Evolutionary conservation across 106 monocot species (phyloP).

Genomic region (Acanthochlamys bracteata): DNA sequence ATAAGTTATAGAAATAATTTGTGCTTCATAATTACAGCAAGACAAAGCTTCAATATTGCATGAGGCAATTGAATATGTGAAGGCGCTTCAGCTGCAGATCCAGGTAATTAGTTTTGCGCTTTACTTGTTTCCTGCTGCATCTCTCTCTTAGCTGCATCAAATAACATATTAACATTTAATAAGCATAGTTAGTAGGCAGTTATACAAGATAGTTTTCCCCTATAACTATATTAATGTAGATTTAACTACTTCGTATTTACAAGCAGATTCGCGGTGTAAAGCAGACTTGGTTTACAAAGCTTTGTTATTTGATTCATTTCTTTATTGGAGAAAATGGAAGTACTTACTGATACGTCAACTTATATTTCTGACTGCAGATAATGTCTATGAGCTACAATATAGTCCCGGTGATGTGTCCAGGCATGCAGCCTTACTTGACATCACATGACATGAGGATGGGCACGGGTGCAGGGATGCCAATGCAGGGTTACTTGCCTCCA

Average conservation of each 20-base stretch:
- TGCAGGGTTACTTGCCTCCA: background rate
- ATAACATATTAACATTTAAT: background rate
- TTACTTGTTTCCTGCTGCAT: background rate
- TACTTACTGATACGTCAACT: background rate
- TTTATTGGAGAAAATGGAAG: background rate
- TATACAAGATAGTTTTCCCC: too few species aligned
- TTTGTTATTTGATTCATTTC: background rate
- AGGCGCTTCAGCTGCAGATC: conserved; percentile 57
- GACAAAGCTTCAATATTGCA: conserved; percentile 84
- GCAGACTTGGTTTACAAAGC: too few species aligned
- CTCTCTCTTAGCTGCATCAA: background rate
- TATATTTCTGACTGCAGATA: background rate
- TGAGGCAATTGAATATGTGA: conserved; percentile 76
- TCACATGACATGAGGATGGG: background rate
- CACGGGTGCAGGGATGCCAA: background rate
- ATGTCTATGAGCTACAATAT: conserved; percentile 1
- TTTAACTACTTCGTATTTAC: too few species aligned
- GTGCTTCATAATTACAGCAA: conserved; percentile 19
- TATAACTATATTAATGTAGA: too few species aligned
- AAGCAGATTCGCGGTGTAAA: too few species aligned
- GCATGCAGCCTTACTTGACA: background rate
- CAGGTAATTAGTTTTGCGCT: conserved; percentile 12
- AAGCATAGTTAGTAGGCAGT: background rate
- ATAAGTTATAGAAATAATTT: background rate
- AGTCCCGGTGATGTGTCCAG: background rate